phyloP scores from a whole-genome alignment of 768 basidiomycete species.

The Galerina marginata region DNA sequence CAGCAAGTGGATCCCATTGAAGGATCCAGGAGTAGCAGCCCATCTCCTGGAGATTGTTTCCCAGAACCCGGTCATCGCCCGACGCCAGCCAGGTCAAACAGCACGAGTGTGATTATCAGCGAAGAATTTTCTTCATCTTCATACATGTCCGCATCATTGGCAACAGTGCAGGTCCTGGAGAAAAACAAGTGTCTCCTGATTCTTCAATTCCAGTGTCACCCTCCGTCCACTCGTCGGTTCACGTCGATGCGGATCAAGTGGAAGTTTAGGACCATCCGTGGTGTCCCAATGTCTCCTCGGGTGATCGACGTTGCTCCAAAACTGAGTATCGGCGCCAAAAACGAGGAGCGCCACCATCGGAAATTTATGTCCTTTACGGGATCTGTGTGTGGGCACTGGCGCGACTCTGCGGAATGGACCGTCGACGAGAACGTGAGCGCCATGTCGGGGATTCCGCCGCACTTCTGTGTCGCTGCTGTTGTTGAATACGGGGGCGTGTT shows the following conservation, averaged over 20 bases:
- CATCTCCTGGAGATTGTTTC: not conserved
- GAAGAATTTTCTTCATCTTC: slow-evolving; percentile 18
- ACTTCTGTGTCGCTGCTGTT: slow-evolving; percentile 20
- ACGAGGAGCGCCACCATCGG: slow-evolving; percentile 15
- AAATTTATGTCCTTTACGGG: slow-evolving; percentile 19
- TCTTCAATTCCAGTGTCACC: slow-evolving; percentile 21
- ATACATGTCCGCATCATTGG: slow-evolving; percentile 19
- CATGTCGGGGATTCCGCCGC: slow-evolving; percentile 21
- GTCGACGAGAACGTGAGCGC: slow-evolving; percentile 21
- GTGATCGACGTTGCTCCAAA: slow-evolving; percentile 19
- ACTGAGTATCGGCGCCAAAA: slow-evolving; percentile 19
- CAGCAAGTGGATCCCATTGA: not conserved
- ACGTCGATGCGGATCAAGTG: slow-evolving; percentile 17
- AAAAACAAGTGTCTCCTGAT: slow-evolving; percentile 18
- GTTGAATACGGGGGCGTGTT: slow-evolving; percentile 18
- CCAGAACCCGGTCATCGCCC: not conserved
- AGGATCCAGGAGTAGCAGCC: not conserved
- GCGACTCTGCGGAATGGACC: slow-evolving; percentile 22
- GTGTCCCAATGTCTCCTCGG: not conserved
- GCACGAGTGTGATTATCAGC: slow-evolving; percentile 15
- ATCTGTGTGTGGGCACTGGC: slow-evolving; percentile 14
- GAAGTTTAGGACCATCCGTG: slow-evolving; percentile 7
- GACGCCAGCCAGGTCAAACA: not conserved
- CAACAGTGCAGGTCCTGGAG: slow-evolving; percentile 18
- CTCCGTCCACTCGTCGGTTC: slow-evolving; percentile 16